Evolutionary conservation across 345 rosid species (phyloP).

Genomic region (Pistacia vera): DNA sequence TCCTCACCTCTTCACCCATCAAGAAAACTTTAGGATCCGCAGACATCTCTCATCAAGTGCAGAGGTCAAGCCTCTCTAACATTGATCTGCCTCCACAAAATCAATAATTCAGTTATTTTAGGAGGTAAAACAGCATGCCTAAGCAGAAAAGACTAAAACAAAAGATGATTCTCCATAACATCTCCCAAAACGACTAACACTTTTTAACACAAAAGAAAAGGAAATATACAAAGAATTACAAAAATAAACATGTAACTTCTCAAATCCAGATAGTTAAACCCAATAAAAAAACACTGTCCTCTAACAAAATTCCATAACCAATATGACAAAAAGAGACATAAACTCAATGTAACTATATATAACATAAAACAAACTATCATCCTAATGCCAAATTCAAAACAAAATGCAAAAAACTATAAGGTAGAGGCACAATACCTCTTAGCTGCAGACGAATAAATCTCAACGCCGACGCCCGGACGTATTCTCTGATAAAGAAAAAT

Average conservation of each 20-base stretch:
- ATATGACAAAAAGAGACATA: neutral
- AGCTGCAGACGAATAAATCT: conserved; percentile 64
- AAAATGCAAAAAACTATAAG: no score
- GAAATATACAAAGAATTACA: neutral
- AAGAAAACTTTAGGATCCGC: conserved; percentile 90
- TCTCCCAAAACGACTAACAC: neutral
- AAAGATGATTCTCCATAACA: neutral
- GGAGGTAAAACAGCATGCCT: neutral
- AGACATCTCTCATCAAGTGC: conserved; percentile 95
- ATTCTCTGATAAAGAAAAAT: conserved; percentile 27
- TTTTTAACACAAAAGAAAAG: neutral
- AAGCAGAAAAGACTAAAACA: neutral
- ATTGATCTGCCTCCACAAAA: conserved; percentile 42
- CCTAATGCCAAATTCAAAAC: no score
- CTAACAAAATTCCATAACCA: neutral
- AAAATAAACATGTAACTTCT: neutral
- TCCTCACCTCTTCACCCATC: conserved; percentile 92
- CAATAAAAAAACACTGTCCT: neutral
- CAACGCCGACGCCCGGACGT: conserved; percentile 49
- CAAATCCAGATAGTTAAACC: no score
- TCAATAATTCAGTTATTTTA: neutral
- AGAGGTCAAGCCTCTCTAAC: conserved; percentile 83
- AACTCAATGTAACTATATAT: no score
- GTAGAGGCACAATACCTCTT: no score
- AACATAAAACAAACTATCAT: no score